Evolutionary conservation across 1,284 basidiomycete species (phyloP).

Genomic region (Pseudozyma thailandica): DNA sequence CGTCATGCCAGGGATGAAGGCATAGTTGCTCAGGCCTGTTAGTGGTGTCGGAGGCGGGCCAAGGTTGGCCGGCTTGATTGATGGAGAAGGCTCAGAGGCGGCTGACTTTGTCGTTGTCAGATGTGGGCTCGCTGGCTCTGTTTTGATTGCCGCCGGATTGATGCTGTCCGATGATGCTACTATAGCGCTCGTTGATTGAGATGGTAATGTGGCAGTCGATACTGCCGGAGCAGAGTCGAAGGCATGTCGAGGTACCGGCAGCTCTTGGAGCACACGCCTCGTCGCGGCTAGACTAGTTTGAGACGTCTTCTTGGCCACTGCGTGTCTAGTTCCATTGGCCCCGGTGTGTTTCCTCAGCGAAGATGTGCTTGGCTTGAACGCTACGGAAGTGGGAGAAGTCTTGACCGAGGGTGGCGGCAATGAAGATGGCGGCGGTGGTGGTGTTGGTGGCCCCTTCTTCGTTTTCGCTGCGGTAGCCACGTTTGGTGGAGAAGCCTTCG

Average conservation of each 20-base stretch:
- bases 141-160: not conserved
- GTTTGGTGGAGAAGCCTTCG: not conserved
- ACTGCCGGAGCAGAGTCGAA: constrained; percentile 4
- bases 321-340: not conserved
- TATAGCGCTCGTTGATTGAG: not conserved
- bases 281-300: constrained; percentile 18
- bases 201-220: not conserved
- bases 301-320: constrained; percentile 9
- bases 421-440: constrained; percentile 14
- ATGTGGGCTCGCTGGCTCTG: constrained; percentile 11
- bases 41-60: constrained; percentile 34
- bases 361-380: not conserved
- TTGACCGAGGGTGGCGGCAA: constrained; percentile 10
- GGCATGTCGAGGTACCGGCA: constrained; percentile 27
- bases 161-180: not conserved
- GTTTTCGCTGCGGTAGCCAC: not conserved
- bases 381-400: constrained; percentile 5
- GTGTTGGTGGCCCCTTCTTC: constrained; percentile 20
- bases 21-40: constrained; percentile 26
- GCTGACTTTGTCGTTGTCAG: not conserved
- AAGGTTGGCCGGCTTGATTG: not conserved
- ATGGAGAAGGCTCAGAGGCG: not conserved
- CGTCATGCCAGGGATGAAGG: constrained; percentile 36
- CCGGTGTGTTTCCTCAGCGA: not conserved
- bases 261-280: constrained; percentile 27